Base-by-base conservation (phyloP, 441 rosid species). In the Erodium trifolium region DNA sequence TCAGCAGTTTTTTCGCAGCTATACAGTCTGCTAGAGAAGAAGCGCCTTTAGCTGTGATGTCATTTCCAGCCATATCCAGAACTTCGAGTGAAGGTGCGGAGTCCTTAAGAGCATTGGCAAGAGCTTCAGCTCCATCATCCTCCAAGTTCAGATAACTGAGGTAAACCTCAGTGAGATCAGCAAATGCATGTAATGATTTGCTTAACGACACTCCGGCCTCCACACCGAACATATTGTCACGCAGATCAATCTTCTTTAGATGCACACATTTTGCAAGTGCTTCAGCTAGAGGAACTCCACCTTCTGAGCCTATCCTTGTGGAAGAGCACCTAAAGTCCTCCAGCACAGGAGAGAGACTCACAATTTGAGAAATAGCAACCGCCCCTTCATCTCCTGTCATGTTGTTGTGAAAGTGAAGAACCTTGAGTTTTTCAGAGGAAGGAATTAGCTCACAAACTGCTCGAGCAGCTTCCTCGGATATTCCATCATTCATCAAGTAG, bases 301-400 rank as follows among this genome's bases (percentile, higher is more conserved):
- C 99, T 65, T 88, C 96, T 12, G 81, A 49, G 14, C 79, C 99
- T 11, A 93, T 76, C 78, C 99, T 87, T 0, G 96, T 91, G 6
- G 97, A 91, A 39, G 96, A 90, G 80, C 97, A 91, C 49, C 82
- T 79, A 49, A 93, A 93, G 80, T 89, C 85, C 81, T 83, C 92
- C 76, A 91, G 75, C 16, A 73, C 63, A 2, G 91, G 89, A 2
- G 92, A 89, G 35, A 70, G 78, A 78, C 77, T 86, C 75, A 93
- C 83, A 47, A 90, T 81, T 75, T 86, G 83, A 59, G 97, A 75
- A 49, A 93, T 87, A 12, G 97, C 88, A 74, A 84, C 65, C 4
- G 92, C 96, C 29, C 99, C 99, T 73, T 82, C 81, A 63, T 91
- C 96, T 27, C 96, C 99, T 0, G 92, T 91, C 99, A 93, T 91